Percentiles rank a stretch among this genome's conserved stretches.
These are phyloP conservation scores for Aspergillus sp. DNA, from an alignment of 2,329 filamentous ascomycete species.

Conservation along the genomic window DNA sequence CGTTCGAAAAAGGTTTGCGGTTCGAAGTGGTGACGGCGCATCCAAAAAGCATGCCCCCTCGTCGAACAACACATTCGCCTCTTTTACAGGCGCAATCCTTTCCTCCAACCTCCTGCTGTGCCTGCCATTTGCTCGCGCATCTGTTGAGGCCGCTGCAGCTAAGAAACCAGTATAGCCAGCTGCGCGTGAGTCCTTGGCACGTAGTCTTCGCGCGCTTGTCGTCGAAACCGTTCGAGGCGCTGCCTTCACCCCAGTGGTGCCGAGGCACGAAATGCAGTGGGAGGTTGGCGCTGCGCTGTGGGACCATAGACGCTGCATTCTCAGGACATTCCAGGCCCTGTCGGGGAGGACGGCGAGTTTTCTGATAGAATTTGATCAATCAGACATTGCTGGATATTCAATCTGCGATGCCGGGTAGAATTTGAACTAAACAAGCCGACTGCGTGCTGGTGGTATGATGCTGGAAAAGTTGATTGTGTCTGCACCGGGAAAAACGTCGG, in stretches of 20 bases:
- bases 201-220: conserved; percentile 38
- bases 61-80: conserved; percentile 39
- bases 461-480: conserved; percentile 1
- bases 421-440: conserved; percentile 3
- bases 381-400: conserved; percentile 17
- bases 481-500: conserved; percentile 18
- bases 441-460: background rate
- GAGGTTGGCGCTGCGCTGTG: conserved; percentile 42
- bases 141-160: conserved; percentile 41
- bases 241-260: conserved; percentile 35
- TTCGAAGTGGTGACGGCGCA: conserved; percentile 29
- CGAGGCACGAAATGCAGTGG: conserved; percentile 44
- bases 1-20: conserved; percentile 17
- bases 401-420: conserved; percentile 10
- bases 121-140: conserved; percentile 41
- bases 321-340: conserved; percentile 31
- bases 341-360: background rate
- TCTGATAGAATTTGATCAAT: conserved; percentile 7
- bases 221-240: conserved; percentile 36
- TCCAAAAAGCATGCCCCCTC: conserved; percentile 39
- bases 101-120: conserved; percentile 42
- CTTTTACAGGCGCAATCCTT: conserved; percentile 44
- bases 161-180: conserved; percentile 47
- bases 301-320: conserved; percentile 48
- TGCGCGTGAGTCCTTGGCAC: conserved; percentile 44